Conservation (phyloP, 2,329 filamentous ascomycete species). For the Monosporascus sp. region DNA sequence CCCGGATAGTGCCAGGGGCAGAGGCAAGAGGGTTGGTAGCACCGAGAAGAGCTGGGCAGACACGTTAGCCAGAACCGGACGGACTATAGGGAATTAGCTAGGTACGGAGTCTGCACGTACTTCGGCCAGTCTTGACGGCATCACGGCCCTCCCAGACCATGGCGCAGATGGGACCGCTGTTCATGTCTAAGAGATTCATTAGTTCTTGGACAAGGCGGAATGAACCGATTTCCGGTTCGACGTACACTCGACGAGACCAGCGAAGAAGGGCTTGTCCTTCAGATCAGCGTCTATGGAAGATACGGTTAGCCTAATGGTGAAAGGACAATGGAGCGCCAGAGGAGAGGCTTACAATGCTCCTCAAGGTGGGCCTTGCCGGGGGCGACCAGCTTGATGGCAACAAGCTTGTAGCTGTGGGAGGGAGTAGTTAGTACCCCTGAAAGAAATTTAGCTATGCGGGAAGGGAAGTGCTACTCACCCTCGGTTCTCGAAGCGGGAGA, state of each 20-base stretch:
- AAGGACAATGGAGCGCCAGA: neutral
- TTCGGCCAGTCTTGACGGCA: constrained; percentile 95
- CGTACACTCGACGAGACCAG: constrained; percentile 85
- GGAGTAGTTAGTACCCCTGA: constrained; percentile 8
- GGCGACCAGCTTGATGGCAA: constrained; percentile 89
- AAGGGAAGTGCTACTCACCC: constrained; percentile 51
- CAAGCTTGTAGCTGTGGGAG: constrained; percentile 81
- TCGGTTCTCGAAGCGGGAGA: constrained; percentile 95
- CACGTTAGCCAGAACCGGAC: constrained; percentile 6
- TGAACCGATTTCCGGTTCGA: constrained; percentile 10
- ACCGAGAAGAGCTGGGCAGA: constrained; percentile 70
- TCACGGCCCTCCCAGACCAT: constrained; percentile 99
- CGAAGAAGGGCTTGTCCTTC: constrained; percentile 93
- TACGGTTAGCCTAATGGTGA: constrained; percentile 21
- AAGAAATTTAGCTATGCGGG: constrained; percentile 5
- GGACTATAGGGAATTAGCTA: neutral
- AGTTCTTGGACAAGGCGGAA: neutral
- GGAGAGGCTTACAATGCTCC: constrained; percentile 70
- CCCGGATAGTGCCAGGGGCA: constrained; percentile 95
- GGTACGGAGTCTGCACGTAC: constrained; percentile 42
- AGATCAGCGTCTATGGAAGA: constrained; percentile 67
- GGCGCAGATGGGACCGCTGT: constrained; percentile 91
- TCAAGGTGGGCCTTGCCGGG: constrained; percentile 94
- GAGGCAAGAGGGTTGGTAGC: constrained; percentile 98
- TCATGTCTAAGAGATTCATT: constrained; percentile 66